Evolutionary conservation across 352 stramenopile genomes (phyloP).

Genomic region (Globisporangium viniferum): DNA sequence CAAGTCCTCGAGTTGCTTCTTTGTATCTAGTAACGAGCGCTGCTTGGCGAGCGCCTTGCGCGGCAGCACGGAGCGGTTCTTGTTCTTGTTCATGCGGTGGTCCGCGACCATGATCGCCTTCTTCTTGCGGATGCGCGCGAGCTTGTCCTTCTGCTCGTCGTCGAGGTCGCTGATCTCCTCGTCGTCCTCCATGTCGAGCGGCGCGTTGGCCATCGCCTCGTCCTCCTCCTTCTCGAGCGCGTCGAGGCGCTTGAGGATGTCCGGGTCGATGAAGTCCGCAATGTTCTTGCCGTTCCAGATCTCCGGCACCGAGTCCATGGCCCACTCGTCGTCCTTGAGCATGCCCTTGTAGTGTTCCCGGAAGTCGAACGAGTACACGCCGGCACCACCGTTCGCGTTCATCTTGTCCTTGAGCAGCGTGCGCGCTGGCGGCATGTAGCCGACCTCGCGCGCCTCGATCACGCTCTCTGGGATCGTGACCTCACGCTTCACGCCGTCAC

Average conservation of each 20-base stretch:
- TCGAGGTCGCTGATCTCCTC: slow-evolving; percentile 91
- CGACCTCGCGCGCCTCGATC: slow-evolving; percentile 66
- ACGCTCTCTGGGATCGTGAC: slow-evolving; percentile 94
- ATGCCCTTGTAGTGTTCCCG: slow-evolving; percentile 95
- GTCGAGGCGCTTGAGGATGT: slow-evolving; percentile 96
- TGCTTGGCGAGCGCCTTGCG: slow-evolving; percentile 83
- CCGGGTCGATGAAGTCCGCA: slow-evolving; percentile 97
- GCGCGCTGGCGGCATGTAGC: slow-evolving; percentile 33
- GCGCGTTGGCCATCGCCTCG: slow-evolving; percentile 90
- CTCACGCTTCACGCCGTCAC: slow-evolving; percentile 90
- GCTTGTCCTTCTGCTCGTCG: slow-evolving; percentile 94
- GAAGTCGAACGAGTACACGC: slow-evolving; percentile 97
- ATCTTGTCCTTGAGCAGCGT: slow-evolving; percentile 85
- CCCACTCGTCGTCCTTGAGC: slow-evolving; percentile 96
- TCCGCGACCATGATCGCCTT: slow-evolving; percentile 81
- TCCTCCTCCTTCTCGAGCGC: slow-evolving; percentile 97
- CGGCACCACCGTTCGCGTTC: slow-evolving; percentile 95
- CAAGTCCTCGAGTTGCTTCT: slow-evolving; percentile 89
- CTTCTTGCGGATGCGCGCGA: slow-evolving; percentile 79
- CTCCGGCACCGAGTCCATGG: slow-evolving; percentile 97
- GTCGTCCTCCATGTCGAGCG: slow-evolving; percentile 85
- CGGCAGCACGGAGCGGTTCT: slow-evolving; percentile 90
- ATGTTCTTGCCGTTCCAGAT: slow-evolving; percentile 99
- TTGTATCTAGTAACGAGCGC: slow-evolving; percentile 74
- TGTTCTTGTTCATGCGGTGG: slow-evolving; percentile 94